Evolutionary conservation across 1,284 basidiomycete species (phyloP).

Genomic region (Hemileia vastatrix): DNA sequence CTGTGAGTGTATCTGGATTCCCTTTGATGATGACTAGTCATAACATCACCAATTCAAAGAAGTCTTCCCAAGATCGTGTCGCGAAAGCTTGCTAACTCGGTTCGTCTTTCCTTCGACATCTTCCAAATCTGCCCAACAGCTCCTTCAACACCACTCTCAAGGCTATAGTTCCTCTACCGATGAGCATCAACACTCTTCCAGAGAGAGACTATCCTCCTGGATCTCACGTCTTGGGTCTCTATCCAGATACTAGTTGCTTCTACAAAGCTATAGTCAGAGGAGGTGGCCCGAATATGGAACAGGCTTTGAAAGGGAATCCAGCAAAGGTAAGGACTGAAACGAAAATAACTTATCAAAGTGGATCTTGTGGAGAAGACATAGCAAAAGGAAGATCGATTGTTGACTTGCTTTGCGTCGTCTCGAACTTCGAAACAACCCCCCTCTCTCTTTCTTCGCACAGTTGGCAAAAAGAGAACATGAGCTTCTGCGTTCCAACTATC

Average conservation of each 20-base stretch:
- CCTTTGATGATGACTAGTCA: too few relatives aligned
- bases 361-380: too few relatives aligned
- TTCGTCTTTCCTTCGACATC: not conserved
- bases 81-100: not conserved
- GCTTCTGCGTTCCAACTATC: conserved; percentile 36
- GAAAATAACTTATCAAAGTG: too few relatives aligned
- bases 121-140: too few relatives aligned
- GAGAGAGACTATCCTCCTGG: conserved; percentile 34
- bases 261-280: conserved; percentile 39
- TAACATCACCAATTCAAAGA: too few relatives aligned
- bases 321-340: too few relatives aligned
- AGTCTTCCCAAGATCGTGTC: too few relatives aligned
- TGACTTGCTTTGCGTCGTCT: too few relatives aligned
- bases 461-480: too few relatives aligned
- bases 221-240: conserved; percentile 38
- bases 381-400: conserved; percentile 4
- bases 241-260: conserved; percentile 44
- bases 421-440: too few relatives aligned
- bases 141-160: conserved; percentile 34
- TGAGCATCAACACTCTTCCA: conserved; percentile 34
- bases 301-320: conserved; percentile 23
- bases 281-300: conserved; percentile 33
- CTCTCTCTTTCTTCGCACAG: too few relatives aligned
- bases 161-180: conserved; percentile 39
- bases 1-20: too few relatives aligned